Base-by-base conservation (phyloP, 805 yeast genomes). In the Monosporozyma aerobia region DNA sequence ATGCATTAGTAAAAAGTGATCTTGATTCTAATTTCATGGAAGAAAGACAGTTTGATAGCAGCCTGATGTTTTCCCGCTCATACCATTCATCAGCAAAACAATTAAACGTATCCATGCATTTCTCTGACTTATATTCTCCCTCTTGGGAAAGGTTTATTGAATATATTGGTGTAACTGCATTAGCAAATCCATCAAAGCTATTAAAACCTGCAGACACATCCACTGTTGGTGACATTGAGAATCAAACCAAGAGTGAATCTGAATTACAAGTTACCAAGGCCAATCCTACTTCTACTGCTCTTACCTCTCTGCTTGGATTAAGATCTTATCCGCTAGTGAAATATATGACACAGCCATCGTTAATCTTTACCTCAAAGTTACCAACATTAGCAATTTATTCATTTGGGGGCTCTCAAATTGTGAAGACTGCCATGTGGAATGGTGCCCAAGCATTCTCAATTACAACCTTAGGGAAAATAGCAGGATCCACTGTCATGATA, bases 41-140 rank as follows among this genome's bases (percentile, higher is more conserved):
- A 29, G 84, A 82, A 50, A 79, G 82, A 50, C 76, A 75, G 8
- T 88, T 88, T 65, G 78, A 84, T 53, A 77, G 85, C 9, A 82
- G 81, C 30, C 77, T 85, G 41, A 94, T 94, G 98, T 92, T 90
- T 62, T 80, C 89, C 2, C 81, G 89, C 58, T 76, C 77, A 53
- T 78, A 76, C 41, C 96, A 94, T 61, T 67, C 76, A 4, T 68
- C 82, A 35, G 74, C 78, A 37, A 79, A 83, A 56, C 75, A 77
- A 41, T 72, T 90, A 29, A 74, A 79, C 48, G 80, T 80, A 27
- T 76, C 79, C 22, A 74, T 92, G 25, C 80, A 84, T 11, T 43
- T 87, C 5, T 51, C 74, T n/a, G 97, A 94, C 69, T 82, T 90
- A 59, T 73, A 90, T 62, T 95, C 90, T 58, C 87, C 95, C 4